These are phyloP conservation scores for Nicotiana otophora DNA, from an alignment of 257 asterid genomes.

Conservation along the genomic window DNA sequence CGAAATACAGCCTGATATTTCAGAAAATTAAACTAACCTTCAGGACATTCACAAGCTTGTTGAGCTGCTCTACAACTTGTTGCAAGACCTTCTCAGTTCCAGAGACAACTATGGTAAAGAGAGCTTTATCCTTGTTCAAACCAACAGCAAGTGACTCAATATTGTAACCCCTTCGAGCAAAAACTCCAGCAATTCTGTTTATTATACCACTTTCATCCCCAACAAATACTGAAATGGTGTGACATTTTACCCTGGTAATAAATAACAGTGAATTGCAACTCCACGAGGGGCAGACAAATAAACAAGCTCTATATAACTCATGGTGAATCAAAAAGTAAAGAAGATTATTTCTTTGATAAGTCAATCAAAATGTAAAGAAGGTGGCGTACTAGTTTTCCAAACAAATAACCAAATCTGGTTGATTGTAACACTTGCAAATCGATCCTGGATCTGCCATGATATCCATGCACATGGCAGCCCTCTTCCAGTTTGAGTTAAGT, in stretches of 20 bases:
- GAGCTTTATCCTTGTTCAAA: conserved; percentile 75
- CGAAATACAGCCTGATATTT: conserved; percentile 4
- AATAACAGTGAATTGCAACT: neutral
- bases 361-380: neutral
- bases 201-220: conserved; percentile 94
- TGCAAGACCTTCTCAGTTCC: conserved; percentile 65
- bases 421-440: conserved; percentile 1
- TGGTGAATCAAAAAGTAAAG: conserved; percentile 1
- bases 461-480: neutral
- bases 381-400: neutral
- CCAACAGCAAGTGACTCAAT: conserved; percentile 94
- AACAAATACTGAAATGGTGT: conserved; percentile 77
- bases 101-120: conserved; percentile 77
- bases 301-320: neutral
- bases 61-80: conserved; percentile 79
- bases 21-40: conserved; percentile 33
- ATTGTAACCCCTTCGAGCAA: conserved; percentile 86
- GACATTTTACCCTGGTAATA: conserved; percentile 50
- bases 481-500: neutral
- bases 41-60: conserved; percentile 75
- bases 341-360: neutral
- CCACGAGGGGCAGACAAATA: neutral
- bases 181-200: conserved; percentile 82
- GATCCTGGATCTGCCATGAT: neutral
- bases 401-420: neutral